Evolutionary conservation across 768 basidiomycete species (phyloP).

Genomic region (Dentipellis fragilis): DNA sequence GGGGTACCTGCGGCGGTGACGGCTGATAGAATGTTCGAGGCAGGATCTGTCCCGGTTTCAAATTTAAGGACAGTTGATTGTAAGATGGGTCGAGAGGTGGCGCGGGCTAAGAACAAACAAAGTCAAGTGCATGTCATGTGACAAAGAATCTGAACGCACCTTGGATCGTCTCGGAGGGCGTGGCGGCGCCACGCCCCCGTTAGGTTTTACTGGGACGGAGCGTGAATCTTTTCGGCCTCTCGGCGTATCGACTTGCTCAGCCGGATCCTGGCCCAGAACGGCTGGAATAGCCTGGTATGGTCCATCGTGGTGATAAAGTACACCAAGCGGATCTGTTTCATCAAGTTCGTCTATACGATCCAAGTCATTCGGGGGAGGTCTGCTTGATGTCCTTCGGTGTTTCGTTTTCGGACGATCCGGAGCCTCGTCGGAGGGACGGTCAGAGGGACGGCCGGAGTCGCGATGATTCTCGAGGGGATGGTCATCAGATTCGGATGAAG

Average conservation of each 20-base stretch:
- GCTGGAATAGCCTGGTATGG: constrained; percentile 58
- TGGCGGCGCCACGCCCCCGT: constrained; percentile 3
- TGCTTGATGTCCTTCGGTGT: constrained; percentile 18
- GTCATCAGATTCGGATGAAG: background rate
- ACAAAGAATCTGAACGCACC: background rate
- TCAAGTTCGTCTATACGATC: constrained; percentile 75
- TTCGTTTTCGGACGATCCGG: constrained; percentile 13
- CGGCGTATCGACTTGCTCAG: background rate
- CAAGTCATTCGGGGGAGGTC: constrained; percentile 26
- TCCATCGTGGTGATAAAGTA: constrained; percentile 54
- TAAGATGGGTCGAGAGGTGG: background rate
- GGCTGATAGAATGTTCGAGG: constrained; percentile 13
- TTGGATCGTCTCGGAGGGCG: background rate
- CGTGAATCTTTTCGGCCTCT: constrained; percentile 7
- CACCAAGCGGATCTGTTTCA: constrained; percentile 61
- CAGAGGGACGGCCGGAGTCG: background rate
- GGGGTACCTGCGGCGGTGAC: background rate
- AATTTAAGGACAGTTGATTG: constrained; percentile 16
- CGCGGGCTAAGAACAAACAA: background rate
- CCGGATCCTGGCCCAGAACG: constrained; percentile 3
- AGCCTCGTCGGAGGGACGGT: background rate
- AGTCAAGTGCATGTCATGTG: background rate
- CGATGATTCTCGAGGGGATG: too few species aligned
- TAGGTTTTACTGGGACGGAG: constrained; percentile 1
- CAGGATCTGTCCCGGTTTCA: constrained; percentile 24